Conservation (phyloP, 78 protist species). For the Dictyostelium citrinum region DNA sequence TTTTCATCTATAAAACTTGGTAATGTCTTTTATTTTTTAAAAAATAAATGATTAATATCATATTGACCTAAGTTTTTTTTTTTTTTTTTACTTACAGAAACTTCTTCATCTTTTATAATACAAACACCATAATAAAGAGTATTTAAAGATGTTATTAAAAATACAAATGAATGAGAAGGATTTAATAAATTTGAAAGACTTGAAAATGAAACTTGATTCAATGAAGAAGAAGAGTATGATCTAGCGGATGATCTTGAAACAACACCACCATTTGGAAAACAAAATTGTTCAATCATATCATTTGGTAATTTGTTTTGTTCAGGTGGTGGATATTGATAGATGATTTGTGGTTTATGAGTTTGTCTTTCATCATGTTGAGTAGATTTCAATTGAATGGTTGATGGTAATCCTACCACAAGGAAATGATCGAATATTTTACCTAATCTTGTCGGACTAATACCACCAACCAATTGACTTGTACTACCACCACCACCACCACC, state of each 20-base stretch:
- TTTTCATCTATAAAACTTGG: slow-evolving; percentile 31
- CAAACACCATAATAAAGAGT: slow-evolving; percentile 73
- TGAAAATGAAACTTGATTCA: slow-evolving; percentile 50
- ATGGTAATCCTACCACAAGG: slow-evolving; percentile 49
- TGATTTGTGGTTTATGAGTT: slow-evolving; percentile 40
- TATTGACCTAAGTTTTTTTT: too few relatives aligned
- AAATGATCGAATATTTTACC: slow-evolving; percentile 69
- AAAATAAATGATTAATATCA: too few relatives aligned
- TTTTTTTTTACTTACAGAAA: slow-evolving; percentile 50
- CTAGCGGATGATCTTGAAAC: slow-evolving; percentile 31
- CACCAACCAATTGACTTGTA: slow-evolving; percentile 54
- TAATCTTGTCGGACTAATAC: slow-evolving; percentile 12
- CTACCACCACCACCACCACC: neutral
- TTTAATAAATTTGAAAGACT: slow-evolving; percentile 44
- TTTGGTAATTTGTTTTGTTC: slow-evolving; percentile 14
- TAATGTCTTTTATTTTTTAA: neutral
- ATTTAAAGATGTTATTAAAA: slow-evolving; percentile 14
- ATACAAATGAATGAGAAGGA: slow-evolving; percentile 36
- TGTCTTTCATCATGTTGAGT: slow-evolving; percentile 48
- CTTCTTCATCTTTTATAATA: slow-evolving; percentile 70
- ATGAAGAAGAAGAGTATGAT: slow-evolving; percentile 27
- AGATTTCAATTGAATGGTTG: slow-evolving; percentile 1
- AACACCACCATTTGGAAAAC: slow-evolving; percentile 59
- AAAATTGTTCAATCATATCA: slow-evolving; percentile 69
- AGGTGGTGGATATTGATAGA: slow-evolving; percentile 37